Evolutionary conservation across 2,329 filamentous ascomycete genomes (phyloP), one percentile per base, ranked within the genome.

Genomic region (Trichoderma sp.): DNA sequence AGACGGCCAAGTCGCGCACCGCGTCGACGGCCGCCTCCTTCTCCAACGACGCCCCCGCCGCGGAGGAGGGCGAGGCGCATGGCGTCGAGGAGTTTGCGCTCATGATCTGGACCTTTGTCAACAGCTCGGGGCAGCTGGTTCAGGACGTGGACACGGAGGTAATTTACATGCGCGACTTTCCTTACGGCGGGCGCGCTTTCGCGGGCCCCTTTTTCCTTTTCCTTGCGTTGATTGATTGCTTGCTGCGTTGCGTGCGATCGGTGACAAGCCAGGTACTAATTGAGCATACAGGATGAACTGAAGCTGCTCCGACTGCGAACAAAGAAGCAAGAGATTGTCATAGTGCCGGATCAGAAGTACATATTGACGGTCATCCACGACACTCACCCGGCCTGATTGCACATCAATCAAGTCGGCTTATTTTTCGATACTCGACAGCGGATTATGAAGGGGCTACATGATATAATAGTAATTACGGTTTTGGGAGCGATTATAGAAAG

Each of bases 251-350:
- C 34, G 21, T 15, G 12, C n/a, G 24, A 21, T 10, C 39, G 41
- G 43, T 14, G 15, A 55, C 12, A 15, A 3, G 21, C 15, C 15
- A 51, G 34, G 34, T 30, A 21, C 41, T 62, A 43, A 64, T 41
- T 41, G 10, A 14, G n/a, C 12, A 30, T 50, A 24, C 21, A 90
- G 83, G 91, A 95, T 72, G 91, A 93, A 74, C 78, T 93, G 68
- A 92, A 89, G 77, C 80, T 95, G 55, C 77, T 95, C 59, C 83
- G 91, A 68, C 74, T 96, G 69, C 85, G 92, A 69, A 94, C 91
- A n/a, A 92, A 88, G 80, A 93, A 91, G 76, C 90, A 93, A 71
- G 92, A 96, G 76, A 79, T 95, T 68, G 89, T 95, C 66, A 91
- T 95, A 72, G 89, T 94, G 21, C 91, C 90, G 75, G 91, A 94